Evolutionary conservation across 768 basidiomycete genomes (phyloP).

Genomic region (Tylopilus felleus): DNA sequence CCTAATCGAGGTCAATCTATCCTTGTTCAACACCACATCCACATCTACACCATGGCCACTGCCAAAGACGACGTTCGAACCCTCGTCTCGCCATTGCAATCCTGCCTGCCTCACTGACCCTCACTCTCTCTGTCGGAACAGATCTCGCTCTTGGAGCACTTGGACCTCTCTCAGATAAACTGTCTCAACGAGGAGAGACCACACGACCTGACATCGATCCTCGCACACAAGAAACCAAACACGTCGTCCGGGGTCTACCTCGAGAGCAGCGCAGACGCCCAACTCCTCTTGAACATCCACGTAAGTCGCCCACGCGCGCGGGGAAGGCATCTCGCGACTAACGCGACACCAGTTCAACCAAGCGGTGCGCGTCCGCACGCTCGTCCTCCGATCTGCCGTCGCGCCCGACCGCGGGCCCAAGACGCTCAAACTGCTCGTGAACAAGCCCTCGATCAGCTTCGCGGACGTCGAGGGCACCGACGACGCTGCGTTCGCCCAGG

Average conservation of each 20-base stretch:
- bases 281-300: constrained; percentile 64
- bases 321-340: not conserved
- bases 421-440: constrained; percentile 58
- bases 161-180: constrained; percentile 58
- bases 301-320: constrained; percentile 36
- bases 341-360: constrained; percentile 75
- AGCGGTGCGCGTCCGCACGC: constrained; percentile 57
- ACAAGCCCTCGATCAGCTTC: constrained; percentile 59
- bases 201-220: constrained; percentile 52
- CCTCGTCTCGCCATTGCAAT: not conserved
- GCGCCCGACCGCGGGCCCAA: constrained; percentile 49
- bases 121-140: constrained; percentile 18
- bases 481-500: constrained; percentile 53
- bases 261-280: constrained; percentile 69
- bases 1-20: constrained; percentile 5
- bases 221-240: constrained; percentile 44
- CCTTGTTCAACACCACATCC: constrained; percentile 3
- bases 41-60: constrained; percentile 19
- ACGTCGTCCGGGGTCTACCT: constrained; percentile 43
- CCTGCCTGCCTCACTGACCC: constrained; percentile 4
- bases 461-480: constrained; percentile 56
- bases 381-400: constrained; percentile 46
- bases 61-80: constrained; percentile 30
- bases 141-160: constrained; percentile 53
- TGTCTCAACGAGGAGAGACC: constrained; percentile 63